Evolutionary conservation across 73 alveolate species (phyloP).

Genomic region (Tetrahymena thermophila): DNA sequence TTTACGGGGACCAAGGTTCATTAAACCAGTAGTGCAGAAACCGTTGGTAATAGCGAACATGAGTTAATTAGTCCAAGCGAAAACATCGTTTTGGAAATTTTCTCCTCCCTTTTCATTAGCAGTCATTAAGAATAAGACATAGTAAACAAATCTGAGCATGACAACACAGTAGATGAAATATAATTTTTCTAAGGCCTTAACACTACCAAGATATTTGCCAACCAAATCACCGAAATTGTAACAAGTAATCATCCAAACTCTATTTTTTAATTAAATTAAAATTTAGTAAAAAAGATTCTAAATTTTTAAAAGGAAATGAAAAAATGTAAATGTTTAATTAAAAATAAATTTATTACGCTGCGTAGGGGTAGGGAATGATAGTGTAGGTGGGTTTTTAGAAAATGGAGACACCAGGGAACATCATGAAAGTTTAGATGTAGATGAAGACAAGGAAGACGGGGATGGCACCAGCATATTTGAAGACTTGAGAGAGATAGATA

Average conservation of each 20-base stretch:
- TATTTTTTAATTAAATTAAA: not conserved
- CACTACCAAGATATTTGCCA: slow-evolving; percentile 33
- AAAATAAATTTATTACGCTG: not conserved
- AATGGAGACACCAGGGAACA: slow-evolving; percentile 41
- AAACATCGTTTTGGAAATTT: not conserved
- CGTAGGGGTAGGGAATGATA: not conserved
- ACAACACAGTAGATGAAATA: not conserved
- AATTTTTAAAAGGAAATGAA: not conserved
- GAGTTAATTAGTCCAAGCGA: not conserved
- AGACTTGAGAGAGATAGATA: not conserved
- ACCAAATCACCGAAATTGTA: slow-evolving; percentile 37
- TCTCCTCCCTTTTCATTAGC: slow-evolving; percentile 19
- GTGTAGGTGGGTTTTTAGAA: not conserved
- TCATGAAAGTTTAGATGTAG: slow-evolving; percentile 32
- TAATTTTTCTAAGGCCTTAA: not conserved
- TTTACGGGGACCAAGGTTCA: slow-evolving; percentile 33
- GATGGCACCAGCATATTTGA: not conserved
- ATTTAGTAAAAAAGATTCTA: not conserved
- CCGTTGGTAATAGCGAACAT: slow-evolving; percentile 21
- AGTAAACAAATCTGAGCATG: slow-evolving; percentile 20
- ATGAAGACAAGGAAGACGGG: not conserved
- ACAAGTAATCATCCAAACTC: not conserved
- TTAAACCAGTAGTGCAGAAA: slow-evolving; percentile 30
- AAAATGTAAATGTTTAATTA: not conserved
- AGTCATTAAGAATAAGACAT: not conserved